Evolutionary conservation across 164 flowering plant genomes (phyloP), one percentile per base, ranked within the genome.

Genomic region (Aristolochia californica): DNA sequence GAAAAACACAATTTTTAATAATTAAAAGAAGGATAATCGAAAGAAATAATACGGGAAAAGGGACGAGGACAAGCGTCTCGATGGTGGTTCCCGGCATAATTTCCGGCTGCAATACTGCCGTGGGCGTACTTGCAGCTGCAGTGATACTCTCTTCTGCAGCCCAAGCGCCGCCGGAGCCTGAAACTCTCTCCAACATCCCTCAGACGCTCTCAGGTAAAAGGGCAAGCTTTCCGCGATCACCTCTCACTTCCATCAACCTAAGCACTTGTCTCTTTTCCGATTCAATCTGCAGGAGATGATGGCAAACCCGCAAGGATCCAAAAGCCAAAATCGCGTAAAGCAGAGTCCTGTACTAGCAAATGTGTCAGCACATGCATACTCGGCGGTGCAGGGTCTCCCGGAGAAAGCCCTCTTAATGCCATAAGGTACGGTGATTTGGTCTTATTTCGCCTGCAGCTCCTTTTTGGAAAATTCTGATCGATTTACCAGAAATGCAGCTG

Each of bases 361-460:
- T 93, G 98, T 52, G 85, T 87, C 43, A 66, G 75, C 16, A 88
- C 97, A 57, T 93, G 98, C 74, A 83, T 85, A 43, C 70, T 80
- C 17, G 95, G 98, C 12, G 95, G 95, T 14, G 78, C 74, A 23
- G 95, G 91, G n/a, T 75, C 91, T 1, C 97, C 87, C 0, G 96
- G 96, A 4, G 97, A 88, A 78, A 97, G 97, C 13, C 95, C 98
- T 40, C 63, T 87, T 10, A 87, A 85, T 30, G 68, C 83, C 30
- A 63, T 87, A 45, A 80, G 93, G 97, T 85, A 60, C 48, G 22
- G 28, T 23, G n/a, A 5, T 15, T 22, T 43, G 13, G 2, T 26
- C 23, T 0, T 14, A 20, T 14, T 5, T 18, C 26, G 9, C 48
- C 23, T 12, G 15, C 17, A 21, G 8, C 10, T 24, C 21, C 17